phyloP scores from a whole-genome alignment of 208 protist genomes.

The Crithidia expoeki region DNA sequence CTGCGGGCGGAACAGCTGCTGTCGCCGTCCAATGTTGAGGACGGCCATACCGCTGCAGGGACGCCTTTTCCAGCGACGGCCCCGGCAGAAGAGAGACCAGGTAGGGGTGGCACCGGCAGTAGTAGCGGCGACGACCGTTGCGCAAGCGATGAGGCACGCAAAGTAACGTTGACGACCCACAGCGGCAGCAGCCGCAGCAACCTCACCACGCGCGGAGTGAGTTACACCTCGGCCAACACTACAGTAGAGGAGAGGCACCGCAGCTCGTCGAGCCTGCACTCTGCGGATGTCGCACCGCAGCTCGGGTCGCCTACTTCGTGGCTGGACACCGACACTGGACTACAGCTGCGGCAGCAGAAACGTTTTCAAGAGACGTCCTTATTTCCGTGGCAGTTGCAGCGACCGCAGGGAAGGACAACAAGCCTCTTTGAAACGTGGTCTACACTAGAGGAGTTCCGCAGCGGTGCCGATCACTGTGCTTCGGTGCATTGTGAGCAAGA shows the following conservation, averaged over 20 bases:
- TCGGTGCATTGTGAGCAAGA: background rate
- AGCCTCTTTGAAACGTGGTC: constrained; percentile 13
- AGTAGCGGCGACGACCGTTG: background rate
- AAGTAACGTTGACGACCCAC: no score
- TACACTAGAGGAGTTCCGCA: constrained; percentile 31
- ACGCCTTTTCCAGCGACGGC: no score
- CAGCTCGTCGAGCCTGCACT: constrained; percentile 3
- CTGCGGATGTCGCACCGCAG: background rate
- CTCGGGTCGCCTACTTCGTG: background rate
- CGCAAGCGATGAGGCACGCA: background rate
- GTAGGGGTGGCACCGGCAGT: background rate
- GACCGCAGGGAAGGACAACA: background rate
- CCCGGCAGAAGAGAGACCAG: background rate
- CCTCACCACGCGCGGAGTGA: no score
- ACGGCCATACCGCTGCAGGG: background rate
- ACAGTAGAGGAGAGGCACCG: constrained; percentile 9
- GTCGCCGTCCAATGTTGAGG: background rate
- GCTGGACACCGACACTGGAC: constrained; percentile 4
- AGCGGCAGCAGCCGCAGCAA: background rate
- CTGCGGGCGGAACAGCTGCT: constrained; percentile 24
- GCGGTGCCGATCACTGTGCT: background rate
- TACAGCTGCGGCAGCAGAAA: background rate
- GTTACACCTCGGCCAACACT: background rate
- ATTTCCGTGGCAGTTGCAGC: constrained; percentile 6
- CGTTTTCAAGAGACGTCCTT: background rate